Conservation (phyloP, 371 early-diverging fungal genomes). For the Haplosporangium sp. region DNA sequence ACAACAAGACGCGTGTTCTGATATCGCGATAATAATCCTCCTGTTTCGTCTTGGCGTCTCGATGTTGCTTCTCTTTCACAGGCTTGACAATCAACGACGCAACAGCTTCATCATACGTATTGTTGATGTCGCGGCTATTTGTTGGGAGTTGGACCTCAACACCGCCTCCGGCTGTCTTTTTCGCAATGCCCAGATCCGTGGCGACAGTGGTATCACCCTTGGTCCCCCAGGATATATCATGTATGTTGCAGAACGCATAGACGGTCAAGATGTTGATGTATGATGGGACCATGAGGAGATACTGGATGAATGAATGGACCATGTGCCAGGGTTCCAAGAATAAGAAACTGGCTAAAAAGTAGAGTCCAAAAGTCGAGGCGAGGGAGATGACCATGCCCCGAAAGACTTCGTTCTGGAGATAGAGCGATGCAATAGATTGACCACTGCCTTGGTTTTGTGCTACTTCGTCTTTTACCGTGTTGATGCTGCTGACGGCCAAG, state of each 20-base stretch:
- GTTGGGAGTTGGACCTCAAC: constrained; percentile 49
- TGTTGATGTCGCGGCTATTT: constrained; percentile 57
- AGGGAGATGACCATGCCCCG: constrained; percentile 87
- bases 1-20: constrained; percentile 84
- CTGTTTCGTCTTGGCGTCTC: constrained; percentile 82
- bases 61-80: constrained; percentile 60
- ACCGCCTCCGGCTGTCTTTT: constrained; percentile 50
- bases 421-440: constrained; percentile 34
- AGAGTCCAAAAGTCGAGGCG: constrained; percentile 86
- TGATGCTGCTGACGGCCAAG: constrained; percentile 61
- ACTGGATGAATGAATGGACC: constrained; percentile 89
- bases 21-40: constrained; percentile 90
- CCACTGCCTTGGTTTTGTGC: constrained; percentile 16
- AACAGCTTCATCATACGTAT: constrained; percentile 75
- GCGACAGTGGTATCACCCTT: constrained; percentile 78
- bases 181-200: constrained; percentile 29
- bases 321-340: constrained; percentile 96
- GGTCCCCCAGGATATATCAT: constrained; percentile 96
- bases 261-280: constrained; percentile 91
- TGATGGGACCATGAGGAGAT: constrained; percentile 84
- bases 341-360: constrained; percentile 76
- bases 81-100: constrained; percentile 57
- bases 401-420: constrained; percentile 63
- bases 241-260: constrained; percentile 93
- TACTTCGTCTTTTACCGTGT: constrained; percentile 42